phyloP scores from a whole-genome alignment of 805 yeast genomes.

The Candida sithepensis region DNA sequence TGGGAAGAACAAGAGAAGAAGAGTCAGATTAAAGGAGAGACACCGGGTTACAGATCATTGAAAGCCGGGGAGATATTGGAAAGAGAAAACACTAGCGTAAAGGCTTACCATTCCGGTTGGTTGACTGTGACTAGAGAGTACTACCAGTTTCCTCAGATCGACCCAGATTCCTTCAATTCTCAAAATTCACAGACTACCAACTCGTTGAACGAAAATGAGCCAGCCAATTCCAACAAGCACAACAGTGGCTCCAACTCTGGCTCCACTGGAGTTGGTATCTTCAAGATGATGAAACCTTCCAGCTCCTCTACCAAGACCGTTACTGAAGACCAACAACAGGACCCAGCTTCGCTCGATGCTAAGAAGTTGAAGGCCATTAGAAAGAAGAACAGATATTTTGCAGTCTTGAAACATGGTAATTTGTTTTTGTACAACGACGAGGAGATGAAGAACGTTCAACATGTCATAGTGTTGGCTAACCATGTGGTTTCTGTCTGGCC shows the following conservation, averaged over 20 bases:
- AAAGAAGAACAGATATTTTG: slow-evolving; percentile 61
- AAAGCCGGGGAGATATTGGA: slow-evolving; percentile 69
- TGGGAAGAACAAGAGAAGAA: slow-evolving; percentile 31
- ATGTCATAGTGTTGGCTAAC: slow-evolving; percentile 73
- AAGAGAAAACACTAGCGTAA: slow-evolving; percentile 53
- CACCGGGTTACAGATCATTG: slow-evolving; percentile 31
- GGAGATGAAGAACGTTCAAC: slow-evolving; percentile 58
- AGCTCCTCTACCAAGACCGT: slow-evolving; percentile 6
- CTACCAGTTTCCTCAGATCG: slow-evolving; percentile 45
- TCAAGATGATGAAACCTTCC: slow-evolving; percentile 22
- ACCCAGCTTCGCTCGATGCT: slow-evolving; percentile 31
- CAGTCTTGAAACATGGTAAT: slow-evolving; percentile 81
- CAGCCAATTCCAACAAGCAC: neutral
- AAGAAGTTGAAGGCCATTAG: slow-evolving; percentile 36
- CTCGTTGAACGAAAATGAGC: neutral
- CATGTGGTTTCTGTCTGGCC: slow-evolving; percentile 86
- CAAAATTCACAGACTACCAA: slow-evolving; percentile 3
- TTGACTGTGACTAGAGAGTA: slow-evolving; percentile 79
- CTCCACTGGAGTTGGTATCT: slow-evolving; percentile 6
- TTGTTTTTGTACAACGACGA: slow-evolving; percentile 79
- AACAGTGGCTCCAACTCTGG: neutral
- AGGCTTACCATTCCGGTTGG: slow-evolving; percentile 71
- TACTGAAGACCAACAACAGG: slow-evolving; percentile 13
- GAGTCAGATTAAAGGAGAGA: slow-evolving; percentile 21
- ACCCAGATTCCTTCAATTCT: slow-evolving; percentile 24